Base-by-base conservation (phyloP, 1,284 basidiomycete species). In the Leccinum huronense region DNA sequence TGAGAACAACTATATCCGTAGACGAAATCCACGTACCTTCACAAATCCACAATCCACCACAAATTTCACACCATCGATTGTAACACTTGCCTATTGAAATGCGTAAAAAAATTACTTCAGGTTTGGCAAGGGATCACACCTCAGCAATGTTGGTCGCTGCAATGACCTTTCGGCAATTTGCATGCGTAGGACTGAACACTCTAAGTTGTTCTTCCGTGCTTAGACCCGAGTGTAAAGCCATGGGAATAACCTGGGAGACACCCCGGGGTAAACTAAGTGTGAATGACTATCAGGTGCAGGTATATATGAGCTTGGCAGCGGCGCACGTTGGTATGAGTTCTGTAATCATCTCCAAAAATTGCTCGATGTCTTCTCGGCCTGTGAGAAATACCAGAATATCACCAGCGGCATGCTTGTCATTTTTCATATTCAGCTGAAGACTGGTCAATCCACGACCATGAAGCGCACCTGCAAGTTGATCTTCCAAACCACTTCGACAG, bases 71-170 rank as follows among this genome's bases (percentile, higher is more conserved):
- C 95, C 95, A 58, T 98, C 94, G 64, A 99, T 97, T 0, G 97
- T 99, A 14, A 99, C 91, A 76, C 94, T 96, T 23, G 97, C 91
- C 90, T 92, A 63, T 23, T 64, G 23, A 57, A 51, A 63, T 14
- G 8, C 11, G 27, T 57, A 27, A 60, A 23, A 31, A 30, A 6
- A 13, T 55, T 16, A 38, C 30, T 27, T 55, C 55, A 36, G 31
- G 59, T 40, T 63, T 3, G 9, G 23, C 38, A 11, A 48, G 45
- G 5, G 19, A 19, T 64, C 79, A 36, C 68, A 89, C 94, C 79
- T 99, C 97, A 16, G 97, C 97, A 59, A 98, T 96, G 74, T 99
- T 99, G 0, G 97, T 99, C 1, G 94, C 86, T 31, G 98, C 84
- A 59, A 99, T 89, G 59, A 97, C 88, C 76, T 99, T 99, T 61